phyloP scores from a whole-genome alignment of 805 yeast species.

The Candida hungchunana region DNA sequence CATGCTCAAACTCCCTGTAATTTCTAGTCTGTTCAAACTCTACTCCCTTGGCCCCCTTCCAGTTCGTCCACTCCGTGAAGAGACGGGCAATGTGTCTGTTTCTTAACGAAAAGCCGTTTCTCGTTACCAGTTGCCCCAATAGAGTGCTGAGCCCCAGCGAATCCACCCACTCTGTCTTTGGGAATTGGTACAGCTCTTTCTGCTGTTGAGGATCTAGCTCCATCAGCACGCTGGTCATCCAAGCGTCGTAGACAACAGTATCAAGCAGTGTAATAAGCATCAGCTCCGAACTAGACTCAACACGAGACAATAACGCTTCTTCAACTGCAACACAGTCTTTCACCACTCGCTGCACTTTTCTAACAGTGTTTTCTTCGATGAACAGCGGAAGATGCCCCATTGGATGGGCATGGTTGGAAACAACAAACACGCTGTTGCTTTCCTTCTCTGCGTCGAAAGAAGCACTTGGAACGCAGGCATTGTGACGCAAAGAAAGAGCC shows the following conservation, averaged over 20 bases:
- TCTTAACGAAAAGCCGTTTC: constrained; percentile 35
- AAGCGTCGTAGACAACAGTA: constrained; percentile 45
- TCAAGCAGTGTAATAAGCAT: constrained; percentile 42
- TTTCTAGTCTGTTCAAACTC: constrained; percentile 18
- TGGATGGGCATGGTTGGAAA: constrained; percentile 47
- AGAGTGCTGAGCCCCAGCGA: constrained; percentile 11
- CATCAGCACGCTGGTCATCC: constrained; percentile 34
- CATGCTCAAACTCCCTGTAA: constrained; percentile 20
- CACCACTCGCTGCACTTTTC: constrained; percentile 28
- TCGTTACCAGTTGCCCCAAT: constrained; percentile 23
- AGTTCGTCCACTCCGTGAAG: constrained; percentile 4
- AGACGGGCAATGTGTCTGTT: constrained; percentile 29
- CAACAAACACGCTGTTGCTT: constrained; percentile 35
- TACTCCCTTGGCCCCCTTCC: constrained; percentile 7
- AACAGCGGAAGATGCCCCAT: constrained; percentile 51
- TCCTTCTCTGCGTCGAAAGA: constrained; percentile 14
- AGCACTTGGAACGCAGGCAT: constrained; percentile 37
- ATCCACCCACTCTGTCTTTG: constrained; percentile 10
- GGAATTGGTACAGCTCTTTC: constrained; percentile 22
- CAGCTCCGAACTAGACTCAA: constrained; percentile 29
- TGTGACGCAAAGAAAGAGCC: constrained; percentile 41
- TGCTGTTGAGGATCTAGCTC: constrained; percentile 21
- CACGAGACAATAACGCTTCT: constrained; percentile 31
- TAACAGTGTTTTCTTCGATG: constrained; percentile 40
- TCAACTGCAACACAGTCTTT: constrained; percentile 35